Base-by-base conservation (phyloP, 768 basidiomycete genomes). In the Kwoniella dejecticola region DNA sequence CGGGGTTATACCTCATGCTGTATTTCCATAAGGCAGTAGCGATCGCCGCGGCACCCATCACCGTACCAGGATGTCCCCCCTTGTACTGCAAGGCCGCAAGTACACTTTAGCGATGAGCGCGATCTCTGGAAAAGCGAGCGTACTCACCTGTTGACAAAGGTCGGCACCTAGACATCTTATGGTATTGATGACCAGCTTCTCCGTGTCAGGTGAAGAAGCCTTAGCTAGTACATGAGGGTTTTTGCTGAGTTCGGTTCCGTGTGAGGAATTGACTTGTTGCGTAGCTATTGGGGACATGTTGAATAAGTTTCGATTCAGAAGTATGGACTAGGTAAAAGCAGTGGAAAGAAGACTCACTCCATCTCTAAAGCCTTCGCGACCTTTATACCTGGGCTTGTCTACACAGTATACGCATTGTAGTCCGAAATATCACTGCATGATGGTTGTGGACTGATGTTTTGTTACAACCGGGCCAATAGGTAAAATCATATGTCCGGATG, bases 11-110 rank as follows among this genome's bases (percentile, higher is more conserved):
- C 15, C 60, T 47, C 75, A 79, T 75, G 7, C 63, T 46, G 45
- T 79, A 72, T 30, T 69, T 49, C 75, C 75, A 79, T 12, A 79
- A 67, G 2, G 77, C 75, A 23, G 77, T 66, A 38, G 74, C 78
- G 53, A 76, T 77, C 3, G 75, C 72, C 1, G 78, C 77, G 3
- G 75, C 78, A n/a, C 78, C 78, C 78, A 79, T 79, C 57, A 76
- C 75, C 2, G 78, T 79, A 17, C 78, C 78, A 7, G 76, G 75
- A 44, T 79, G 78, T 8, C 78, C 78, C 19, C 78, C 78, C 56
- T 75, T 74, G 70, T 68, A 79, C 57, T 70, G 41, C n/a, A 26
- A 7, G 21, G 15, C 10, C 11, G 2, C 24, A n/a, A 7, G 30
- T n/a, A n/a, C n/a, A n/a, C n/a, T n/a, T 27, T 5, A 52, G 49